phyloP scores from a whole-genome alignment of 805 yeast genomes.

The Saccharomycopsis babjevae region DNA sequence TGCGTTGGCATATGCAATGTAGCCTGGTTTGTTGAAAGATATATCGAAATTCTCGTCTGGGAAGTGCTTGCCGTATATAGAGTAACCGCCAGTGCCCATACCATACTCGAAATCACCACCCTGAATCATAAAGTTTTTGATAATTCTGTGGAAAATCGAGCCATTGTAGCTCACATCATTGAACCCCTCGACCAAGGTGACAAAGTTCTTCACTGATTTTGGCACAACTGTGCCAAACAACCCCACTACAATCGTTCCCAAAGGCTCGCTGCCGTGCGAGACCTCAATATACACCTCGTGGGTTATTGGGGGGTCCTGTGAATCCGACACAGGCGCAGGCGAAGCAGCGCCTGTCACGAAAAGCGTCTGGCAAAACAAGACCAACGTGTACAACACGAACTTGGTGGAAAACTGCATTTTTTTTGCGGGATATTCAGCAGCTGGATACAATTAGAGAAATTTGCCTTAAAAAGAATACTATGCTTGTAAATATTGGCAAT shows the following conservation, averaged over 20 bases:
- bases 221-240: constrained; percentile 61
- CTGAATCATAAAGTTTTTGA: constrained; percentile 67
- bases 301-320: constrained; percentile 38
- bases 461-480: no score
- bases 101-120: constrained; percentile 74
- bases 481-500: no score
- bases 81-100: constrained; percentile 67
- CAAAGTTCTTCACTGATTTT: constrained; percentile 50
- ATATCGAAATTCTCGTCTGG: constrained; percentile 68
- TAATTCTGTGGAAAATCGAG: constrained; percentile 65
- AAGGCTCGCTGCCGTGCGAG: constrained; percentile 22
- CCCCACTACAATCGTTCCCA: constrained; percentile 45
- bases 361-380: not conserved
- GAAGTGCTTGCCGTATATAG: constrained; percentile 66
- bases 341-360: not conserved
- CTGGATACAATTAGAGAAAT: no score
- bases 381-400: not conserved
- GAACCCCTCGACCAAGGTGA: constrained; percentile 36
- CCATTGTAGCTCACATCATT: constrained; percentile 40
- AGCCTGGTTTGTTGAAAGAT: constrained; percentile 59
- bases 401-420: not conserved
- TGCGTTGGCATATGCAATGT: constrained; percentile 63
- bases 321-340: not conserved
- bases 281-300: constrained; percentile 36
- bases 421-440: not conserved